Evolutionary conservation across 371 early-diverging fungal species (phyloP), one percentile per base, ranked within the genome.

Genomic region (Basidiobolus heterosporus): DNA sequence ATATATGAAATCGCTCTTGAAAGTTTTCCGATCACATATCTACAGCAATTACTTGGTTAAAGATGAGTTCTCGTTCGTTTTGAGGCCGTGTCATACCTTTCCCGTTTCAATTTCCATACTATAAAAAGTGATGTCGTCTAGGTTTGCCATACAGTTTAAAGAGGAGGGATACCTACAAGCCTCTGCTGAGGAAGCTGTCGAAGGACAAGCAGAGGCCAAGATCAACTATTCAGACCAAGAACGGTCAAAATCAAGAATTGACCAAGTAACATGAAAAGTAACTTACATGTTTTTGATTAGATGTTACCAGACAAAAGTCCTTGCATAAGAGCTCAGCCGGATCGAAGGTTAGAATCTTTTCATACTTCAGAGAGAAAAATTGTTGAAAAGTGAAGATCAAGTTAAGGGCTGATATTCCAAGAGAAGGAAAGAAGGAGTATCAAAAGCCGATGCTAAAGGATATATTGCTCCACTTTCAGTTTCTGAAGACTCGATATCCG

Each of bases 1-100:
- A 21, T 60, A 62, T n/a, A 80, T 70, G 49, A 62, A 69, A 36
- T 80, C 80, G 41, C 4, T 18, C n/a, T 41, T 41, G n/a, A 41
- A 18, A 8, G 20, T 18, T 41, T 41, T 4, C 17, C 41, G 7
- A 41, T 41, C 20, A 18, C 41, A 41, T 30, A 30, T 30, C 30
- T 30, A 30, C 30, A 30, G 3, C 30, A 9, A 30, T 30, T 30
- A 9, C 3, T 3, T 9, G 5, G 30, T 16, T 23, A 11, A 30
- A 30, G 16, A n/a, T n/a, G n/a, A n/a, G n/a, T n/a, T n/a, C n/a
- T n/a, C n/a, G n/a, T n/a, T n/a, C n/a, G n/a, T n/a, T n/a, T n/a
- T n/a, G n/a, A n/a, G 24, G 17, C 18, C 1, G 36, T 6, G 38
- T 1, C 14, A 3, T 50, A 72, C 73, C 60, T 62, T 51, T 9